Evolutionary conservation across 23 red algal genomes (phyloP).

Genomic region (Pyropia haitanensis): DNA sequence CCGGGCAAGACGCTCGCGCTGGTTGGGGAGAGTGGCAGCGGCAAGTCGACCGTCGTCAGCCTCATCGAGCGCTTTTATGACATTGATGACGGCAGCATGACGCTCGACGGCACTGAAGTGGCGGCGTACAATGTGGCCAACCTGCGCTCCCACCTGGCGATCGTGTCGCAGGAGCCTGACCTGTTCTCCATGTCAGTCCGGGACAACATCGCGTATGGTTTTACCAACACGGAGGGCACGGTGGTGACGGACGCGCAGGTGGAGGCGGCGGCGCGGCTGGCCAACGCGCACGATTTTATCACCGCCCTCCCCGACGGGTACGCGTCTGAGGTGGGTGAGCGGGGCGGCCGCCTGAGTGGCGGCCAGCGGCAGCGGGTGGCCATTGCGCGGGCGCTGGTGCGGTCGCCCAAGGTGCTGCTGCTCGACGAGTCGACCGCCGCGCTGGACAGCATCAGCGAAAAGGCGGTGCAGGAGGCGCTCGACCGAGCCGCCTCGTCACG

Average conservation of each 20-base stretch:
- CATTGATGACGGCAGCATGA: conserved; percentile 28
- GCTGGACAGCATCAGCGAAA: conserved; percentile 73
- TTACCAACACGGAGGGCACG: conserved; percentile 45
- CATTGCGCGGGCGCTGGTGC: conserved; percentile 85
- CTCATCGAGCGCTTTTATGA: conserved; percentile 96
- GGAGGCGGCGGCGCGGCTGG: conserved; percentile 27
- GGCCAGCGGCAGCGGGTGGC: conserved; percentile 90
- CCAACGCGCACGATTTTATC: conserved; percentile 89
- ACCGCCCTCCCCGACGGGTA: conserved; percentile 78
- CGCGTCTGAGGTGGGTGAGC: conserved; percentile 70
- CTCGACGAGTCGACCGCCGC: conserved; percentile 85
- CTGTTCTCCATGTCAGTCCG: conserved; percentile 67
- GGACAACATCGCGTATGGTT: conserved; percentile 86
- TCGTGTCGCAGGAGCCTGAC: conserved; percentile 88
- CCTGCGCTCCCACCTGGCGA: conserved; percentile 47
- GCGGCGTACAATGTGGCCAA: conserved; percentile 40
- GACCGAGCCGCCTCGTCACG: conserved; percentile 40
- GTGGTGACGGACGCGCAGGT: conserved; percentile 55
- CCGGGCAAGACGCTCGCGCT: conserved; percentile 86
- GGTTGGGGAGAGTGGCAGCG: conserved; percentile 82
- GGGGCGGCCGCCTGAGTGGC: conserved; percentile 59
- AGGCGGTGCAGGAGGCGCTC: conserved; percentile 77
- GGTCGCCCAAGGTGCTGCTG: conserved; percentile 67
- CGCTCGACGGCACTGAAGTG: conserved; percentile 52
- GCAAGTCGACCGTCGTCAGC: conserved; percentile 72